These are phyloP conservation scores for Lycium ferocissimum DNA, from an alignment of 257 asterid species.

Conservation along the genomic window DNA sequence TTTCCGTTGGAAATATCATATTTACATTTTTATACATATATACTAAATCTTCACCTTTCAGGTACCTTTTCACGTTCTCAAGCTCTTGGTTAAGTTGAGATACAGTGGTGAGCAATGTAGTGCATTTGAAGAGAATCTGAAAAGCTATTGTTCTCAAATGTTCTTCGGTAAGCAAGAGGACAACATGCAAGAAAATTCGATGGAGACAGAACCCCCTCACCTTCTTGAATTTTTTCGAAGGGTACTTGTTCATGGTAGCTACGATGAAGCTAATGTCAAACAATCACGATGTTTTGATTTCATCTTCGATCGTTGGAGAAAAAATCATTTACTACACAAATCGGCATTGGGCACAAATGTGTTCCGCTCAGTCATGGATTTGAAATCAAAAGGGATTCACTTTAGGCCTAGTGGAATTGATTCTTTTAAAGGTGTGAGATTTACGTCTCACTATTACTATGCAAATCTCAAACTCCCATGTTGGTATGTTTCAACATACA, in stretches of 20 bases:
- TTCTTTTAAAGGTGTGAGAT: slow-evolving; percentile 31
- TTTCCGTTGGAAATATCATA: too few species aligned
- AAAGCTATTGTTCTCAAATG: neutral
- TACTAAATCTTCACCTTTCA: too few species aligned
- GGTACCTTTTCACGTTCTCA: neutral
- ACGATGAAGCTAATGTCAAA: neutral
- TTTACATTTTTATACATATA: too few species aligned
- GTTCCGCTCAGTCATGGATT: slow-evolving; percentile 39
- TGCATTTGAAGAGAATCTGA: neutral
- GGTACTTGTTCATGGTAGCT: too few species aligned
- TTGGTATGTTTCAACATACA: neutral
- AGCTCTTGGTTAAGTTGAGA: neutral
- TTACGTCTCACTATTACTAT: slow-evolving; percentile 32
- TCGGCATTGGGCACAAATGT: neutral
- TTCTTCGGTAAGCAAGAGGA: neutral
- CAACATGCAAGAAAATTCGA: neutral
- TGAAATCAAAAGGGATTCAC: slow-evolving; percentile 50
- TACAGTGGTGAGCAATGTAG: neutral
- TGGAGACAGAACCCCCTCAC: neutral
- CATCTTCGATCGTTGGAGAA: neutral
- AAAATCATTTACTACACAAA: neutral
- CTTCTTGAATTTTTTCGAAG: neutral
- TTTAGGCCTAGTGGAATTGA: slow-evolving; percentile 20
- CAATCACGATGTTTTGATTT: neutral
- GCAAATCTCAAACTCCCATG: slow-evolving; percentile 36